phyloP scores from a whole-genome alignment of 23 red algal genomes.

The Chondrus crispus region DNA sequence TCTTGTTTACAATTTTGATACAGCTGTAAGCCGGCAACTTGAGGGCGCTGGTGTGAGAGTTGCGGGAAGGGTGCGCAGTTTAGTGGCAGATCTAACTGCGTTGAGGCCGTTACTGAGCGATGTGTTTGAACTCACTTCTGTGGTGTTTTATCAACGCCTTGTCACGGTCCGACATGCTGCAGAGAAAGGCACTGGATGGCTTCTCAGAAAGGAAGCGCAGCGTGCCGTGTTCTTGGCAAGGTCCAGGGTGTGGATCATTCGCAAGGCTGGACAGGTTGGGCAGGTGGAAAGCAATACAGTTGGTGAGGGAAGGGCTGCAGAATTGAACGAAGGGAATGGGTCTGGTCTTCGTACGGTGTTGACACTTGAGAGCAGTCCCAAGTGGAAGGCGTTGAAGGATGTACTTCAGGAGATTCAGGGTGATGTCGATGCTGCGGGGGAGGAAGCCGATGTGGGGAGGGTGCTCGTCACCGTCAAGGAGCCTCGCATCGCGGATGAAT shows the following conservation, averaged over 20 bases:
- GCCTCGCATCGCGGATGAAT: slow-evolving; percentile 38
- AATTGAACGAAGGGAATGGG: neutral
- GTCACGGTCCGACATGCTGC: slow-evolving; percentile 31
- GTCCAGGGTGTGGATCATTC: slow-evolving; percentile 26
- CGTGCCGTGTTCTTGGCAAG: slow-evolving; percentile 24
- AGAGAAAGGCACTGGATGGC: slow-evolving; percentile 31
- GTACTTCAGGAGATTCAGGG: slow-evolving; percentile 58
- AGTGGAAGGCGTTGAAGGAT: slow-evolving; percentile 54
- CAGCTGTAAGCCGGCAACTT: slow-evolving; percentile 38
- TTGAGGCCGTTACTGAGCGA: slow-evolving; percentile 22
- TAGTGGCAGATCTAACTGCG: slow-evolving; percentile 33
- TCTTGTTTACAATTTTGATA: slow-evolving; percentile 51
- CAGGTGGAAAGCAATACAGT: neutral
- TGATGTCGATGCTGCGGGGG: slow-evolving; percentile 10
- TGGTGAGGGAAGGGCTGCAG: neutral
- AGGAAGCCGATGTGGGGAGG: slow-evolving; percentile 28
- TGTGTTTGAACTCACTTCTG: slow-evolving; percentile 34
- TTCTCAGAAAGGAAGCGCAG: slow-evolving; percentile 52
- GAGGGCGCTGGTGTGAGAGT: slow-evolving; percentile 14
- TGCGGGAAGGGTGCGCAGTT: slow-evolving; percentile 14
- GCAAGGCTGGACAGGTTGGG: neutral
- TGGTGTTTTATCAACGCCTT: slow-evolving; percentile 33
- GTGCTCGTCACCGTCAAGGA: slow-evolving; percentile 31
- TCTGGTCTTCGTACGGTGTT: neutral
- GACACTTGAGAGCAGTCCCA: slow-evolving; percentile 54